Conservation (phyloP, 2,329 filamentous ascomycete species). For the Aspergillus brunneoviolaceus region DNA sequence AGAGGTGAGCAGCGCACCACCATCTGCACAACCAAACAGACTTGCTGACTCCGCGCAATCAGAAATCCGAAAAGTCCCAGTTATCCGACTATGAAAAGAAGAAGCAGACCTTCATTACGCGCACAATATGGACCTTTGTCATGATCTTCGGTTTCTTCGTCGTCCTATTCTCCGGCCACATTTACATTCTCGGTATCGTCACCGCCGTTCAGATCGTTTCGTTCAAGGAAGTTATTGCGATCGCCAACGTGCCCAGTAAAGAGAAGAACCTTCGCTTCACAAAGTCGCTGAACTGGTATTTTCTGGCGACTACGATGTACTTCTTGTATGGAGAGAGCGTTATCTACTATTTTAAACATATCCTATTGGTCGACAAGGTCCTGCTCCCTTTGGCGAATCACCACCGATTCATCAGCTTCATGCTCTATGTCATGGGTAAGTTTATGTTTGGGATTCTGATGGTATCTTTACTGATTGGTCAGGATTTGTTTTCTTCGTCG, state of each 20-base stretch:
- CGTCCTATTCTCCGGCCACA: slow-evolving; percentile 90
- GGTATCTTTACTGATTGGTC: slow-evolving; percentile 15
- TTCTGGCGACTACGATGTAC: slow-evolving; percentile 98
- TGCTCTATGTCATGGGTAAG: slow-evolving; percentile 94
- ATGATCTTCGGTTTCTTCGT: slow-evolving; percentile 95
- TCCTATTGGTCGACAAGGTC: slow-evolving; percentile 90
- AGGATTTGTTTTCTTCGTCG: slow-evolving; percentile 99
- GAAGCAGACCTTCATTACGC: slow-evolving; percentile 94
- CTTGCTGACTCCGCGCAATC: slow-evolving; percentile 8
- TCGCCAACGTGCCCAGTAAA: slow-evolving; percentile 88
- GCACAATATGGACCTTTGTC: slow-evolving; percentile 95
- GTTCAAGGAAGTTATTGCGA: slow-evolving; percentile 99
- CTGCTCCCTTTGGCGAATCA: slow-evolving; percentile 91
- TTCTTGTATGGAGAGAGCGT: slow-evolving; percentile 98
- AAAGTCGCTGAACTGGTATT: slow-evolving; percentile 98
- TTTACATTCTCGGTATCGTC: slow-evolving; percentile 92
- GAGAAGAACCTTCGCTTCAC: slow-evolving; percentile 89
- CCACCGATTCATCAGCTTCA: slow-evolving; percentile 97
- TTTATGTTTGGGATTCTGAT: slow-evolving; percentile 13
- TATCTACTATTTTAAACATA: slow-evolving; percentile 99
- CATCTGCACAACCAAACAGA: neutral
- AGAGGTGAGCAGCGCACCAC: slow-evolving; percentile 27
- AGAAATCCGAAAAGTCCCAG: slow-evolving; percentile 41
- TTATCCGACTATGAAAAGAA: slow-evolving; percentile 92
- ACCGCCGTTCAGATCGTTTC: slow-evolving; percentile 94